phyloP scores from a whole-genome alignment of 169 alveolate genomes.

The Haemoproteus tartakovskyi region DNA sequence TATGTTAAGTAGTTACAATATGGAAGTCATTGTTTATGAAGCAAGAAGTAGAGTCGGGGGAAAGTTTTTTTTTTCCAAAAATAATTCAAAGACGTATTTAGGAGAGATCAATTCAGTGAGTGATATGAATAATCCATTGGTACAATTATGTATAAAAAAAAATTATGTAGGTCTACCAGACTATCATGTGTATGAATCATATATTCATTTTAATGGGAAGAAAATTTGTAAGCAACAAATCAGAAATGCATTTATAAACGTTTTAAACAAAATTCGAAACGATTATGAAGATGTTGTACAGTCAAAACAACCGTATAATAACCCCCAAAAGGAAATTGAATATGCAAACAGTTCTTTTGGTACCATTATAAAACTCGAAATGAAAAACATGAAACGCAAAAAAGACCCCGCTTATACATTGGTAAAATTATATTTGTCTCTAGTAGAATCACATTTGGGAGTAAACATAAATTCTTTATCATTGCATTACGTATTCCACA shows the following conservation, averaged over 20 bases:
- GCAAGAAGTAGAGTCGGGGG: conserved; percentile 59
- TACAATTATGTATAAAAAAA: conserved; percentile 46
- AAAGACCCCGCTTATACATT: neutral
- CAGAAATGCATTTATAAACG: conserved; percentile 46
- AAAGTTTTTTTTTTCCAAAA: conserved; percentile 8
- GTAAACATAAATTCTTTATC: conserved; percentile 14
- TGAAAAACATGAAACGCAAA: conserved; percentile 12
- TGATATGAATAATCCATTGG: conserved; percentile 26
- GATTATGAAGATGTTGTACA: conserved; percentile 13
- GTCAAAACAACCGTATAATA: neutral
- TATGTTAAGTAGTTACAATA: conserved; percentile 17
- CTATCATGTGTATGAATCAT: conserved; percentile 23
- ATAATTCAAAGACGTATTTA: conserved; percentile 3
- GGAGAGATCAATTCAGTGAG: conserved; percentile 17
- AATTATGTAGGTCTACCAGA: conserved; percentile 12
- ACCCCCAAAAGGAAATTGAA: neutral
- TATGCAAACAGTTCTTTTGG: conserved; percentile 8
- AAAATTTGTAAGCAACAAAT: conserved; percentile 25
- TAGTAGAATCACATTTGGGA: conserved; percentile 6
- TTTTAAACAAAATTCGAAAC: conserved; percentile 6
- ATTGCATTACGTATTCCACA: conserved; percentile 32
- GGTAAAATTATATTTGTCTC: conserved; percentile 15
- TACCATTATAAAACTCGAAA: conserved; percentile 3
- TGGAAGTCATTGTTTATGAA: conserved; percentile 41
- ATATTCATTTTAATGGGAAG: conserved; percentile 8